Evolutionary conservation across 179 eudicot genomes (phyloP).

Genomic region (Beta macrorhiza): DNA sequence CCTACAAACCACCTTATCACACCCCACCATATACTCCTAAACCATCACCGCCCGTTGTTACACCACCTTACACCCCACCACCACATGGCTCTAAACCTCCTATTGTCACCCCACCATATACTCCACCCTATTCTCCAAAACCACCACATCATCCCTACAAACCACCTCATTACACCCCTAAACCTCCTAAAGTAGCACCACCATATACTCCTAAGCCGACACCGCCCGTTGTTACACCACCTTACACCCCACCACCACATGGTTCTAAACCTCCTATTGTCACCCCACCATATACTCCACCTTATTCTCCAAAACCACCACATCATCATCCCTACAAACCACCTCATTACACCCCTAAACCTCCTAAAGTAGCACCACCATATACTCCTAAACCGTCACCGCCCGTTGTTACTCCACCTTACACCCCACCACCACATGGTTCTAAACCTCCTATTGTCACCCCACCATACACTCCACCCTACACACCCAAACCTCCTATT

Average conservation of each 20-base stretch:
- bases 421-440: slow-evolving; percentile 18
- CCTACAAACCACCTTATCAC: not conserved
- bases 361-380: slow-evolving; percentile 9
- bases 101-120: too few relatives aligned
- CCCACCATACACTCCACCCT: slow-evolving; percentile 25
- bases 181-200: too few relatives aligned
- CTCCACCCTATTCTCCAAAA: too few relatives aligned
- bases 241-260: slow-evolving; percentile 4
- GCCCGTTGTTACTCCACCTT: too few relatives aligned
- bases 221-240: not conserved
- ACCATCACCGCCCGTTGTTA: too few relatives aligned
- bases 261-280: not conserved
- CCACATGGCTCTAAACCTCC: too few relatives aligned
- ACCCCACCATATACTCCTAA: too few relatives aligned
- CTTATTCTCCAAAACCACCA: slow-evolving; percentile 15
- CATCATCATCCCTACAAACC: too few relatives aligned
- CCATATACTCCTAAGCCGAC: slow-evolving; percentile 12
- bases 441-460: slow-evolving; percentile 6
- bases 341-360: not conserved
- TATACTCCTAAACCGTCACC: not conserved
- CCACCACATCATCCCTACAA: too few relatives aligned
- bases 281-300: not conserved
- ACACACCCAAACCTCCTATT: slow-evolving; percentile 3
- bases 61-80: too few relatives aligned
- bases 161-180: too few relatives aligned